A percentile compares a stretch with the other conserved stretches of the same genome.
Conservation (phyloP, 108 stramenopile species). For the Cylindrotheca fusiformis region DNA sequence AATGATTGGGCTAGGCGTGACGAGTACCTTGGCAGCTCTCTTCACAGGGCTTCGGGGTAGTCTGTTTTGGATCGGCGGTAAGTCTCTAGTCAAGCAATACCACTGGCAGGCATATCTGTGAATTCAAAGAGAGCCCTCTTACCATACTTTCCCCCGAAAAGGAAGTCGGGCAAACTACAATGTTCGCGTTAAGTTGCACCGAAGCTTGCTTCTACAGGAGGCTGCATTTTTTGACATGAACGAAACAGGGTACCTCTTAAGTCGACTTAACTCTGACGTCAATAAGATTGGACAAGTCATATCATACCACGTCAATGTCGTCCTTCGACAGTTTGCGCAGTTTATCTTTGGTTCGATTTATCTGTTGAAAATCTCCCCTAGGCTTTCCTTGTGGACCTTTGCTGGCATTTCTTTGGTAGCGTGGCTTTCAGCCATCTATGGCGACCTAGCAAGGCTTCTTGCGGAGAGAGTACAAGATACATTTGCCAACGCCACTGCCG, state of each 20-base stretch:
- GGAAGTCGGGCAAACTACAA: slow-evolving; percentile 83
- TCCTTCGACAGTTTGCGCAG: slow-evolving; percentile 78
- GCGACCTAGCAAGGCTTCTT: slow-evolving; percentile 64
- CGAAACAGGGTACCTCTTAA: slow-evolving; percentile 74
- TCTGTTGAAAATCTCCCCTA: slow-evolving; percentile 60
- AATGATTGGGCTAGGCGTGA: slow-evolving; percentile 55
- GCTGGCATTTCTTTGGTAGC: slow-evolving; percentile 70
- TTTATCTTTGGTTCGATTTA: slow-evolving; percentile 74
- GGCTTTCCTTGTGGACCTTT: slow-evolving; percentile 64
- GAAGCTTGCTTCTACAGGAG: slow-evolving; percentile 82
- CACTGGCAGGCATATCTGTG: too few relatives aligned
- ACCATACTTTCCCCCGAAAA: slow-evolving; percentile 15
- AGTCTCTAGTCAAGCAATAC: slow-evolving; percentile 1
- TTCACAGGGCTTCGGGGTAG: slow-evolving; percentile 81
- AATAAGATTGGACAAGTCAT: slow-evolving; percentile 85
- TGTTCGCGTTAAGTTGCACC: slow-evolving; percentile 82
- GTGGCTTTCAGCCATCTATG: slow-evolving; percentile 64
- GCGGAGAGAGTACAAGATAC: slow-evolving; percentile 74
- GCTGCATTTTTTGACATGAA: slow-evolving; percentile 86
- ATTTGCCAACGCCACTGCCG: slow-evolving; percentile 75
- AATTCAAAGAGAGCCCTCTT: too few relatives aligned
- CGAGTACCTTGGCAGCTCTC: slow-evolving; percentile 58
- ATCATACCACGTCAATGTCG: slow-evolving; percentile 79
- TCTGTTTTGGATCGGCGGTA: slow-evolving; percentile 88
- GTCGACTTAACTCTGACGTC: slow-evolving; percentile 86